Base-by-base conservation (phyloP, 2,329 filamentous ascomycete species). In the Pestalotiopsis sp. region DNA sequence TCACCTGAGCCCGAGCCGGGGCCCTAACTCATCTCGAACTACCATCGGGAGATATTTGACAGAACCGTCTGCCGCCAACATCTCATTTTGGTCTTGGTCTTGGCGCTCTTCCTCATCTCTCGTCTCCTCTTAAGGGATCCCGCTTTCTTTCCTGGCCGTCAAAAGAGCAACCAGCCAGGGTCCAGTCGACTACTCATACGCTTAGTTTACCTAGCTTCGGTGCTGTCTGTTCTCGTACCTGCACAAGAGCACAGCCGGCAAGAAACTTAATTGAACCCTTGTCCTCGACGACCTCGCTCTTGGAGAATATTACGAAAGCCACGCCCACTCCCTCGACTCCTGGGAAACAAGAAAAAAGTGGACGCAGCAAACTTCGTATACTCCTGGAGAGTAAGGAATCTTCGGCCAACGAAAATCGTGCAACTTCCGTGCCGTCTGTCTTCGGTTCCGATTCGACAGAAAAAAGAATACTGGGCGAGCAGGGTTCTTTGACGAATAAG, bases 181-280 rank as follows among this genome's bases (percentile, higher is more conserved):
- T 27, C 57, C 23, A 36, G 23, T 59, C 57, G 27, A 59, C 57
- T 31, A 58, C 56, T 20, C 45, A 23, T 52, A 17, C 45, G 31
- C 59, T 20, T 62, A 62, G 17, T 25, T 25, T n/a, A 62, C 25
- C 11, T 59, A 20, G 39, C 4, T 17, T 49, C 49, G n/a, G 38
- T 52, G 61, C 61, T 64, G 61, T 23, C 61, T 64, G 38, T 17
- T 45, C 39, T 27, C 41, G 61, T 49, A 64, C 61, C 61, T 64
- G 61, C 36, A 64, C 39, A 52, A 49, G 39, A 36, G 23, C 23
- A 36, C 57, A 27, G 57, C 27, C 38, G 39, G 25, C 23, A 17
- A 36, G 17, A 49, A 49, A 64, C n/a, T 17, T 49, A 41, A 64
- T 52, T 39, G n/a, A 13, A 39, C 59, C 59, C 31, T 39, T 36